phyloP scores from a whole-genome alignment of 495 filamentous ascomycete genomes.

The Paragyromitra xinjiangensis region DNA sequence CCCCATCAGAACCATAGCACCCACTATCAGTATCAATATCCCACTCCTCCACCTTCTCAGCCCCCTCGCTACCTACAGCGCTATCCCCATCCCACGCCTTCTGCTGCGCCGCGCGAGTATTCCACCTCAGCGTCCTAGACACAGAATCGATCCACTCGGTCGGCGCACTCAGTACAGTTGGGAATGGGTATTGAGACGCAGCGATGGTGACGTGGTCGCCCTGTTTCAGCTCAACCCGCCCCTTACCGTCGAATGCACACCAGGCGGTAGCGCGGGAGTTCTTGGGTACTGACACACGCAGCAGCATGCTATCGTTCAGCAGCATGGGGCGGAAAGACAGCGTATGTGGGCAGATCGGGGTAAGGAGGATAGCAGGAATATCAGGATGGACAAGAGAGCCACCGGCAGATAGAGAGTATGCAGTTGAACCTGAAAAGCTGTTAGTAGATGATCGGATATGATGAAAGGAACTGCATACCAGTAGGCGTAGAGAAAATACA shows the following conservation, averaged over 20 bases:
- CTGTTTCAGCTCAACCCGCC: conserved; percentile 82
- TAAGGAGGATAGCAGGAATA: conserved; percentile 95
- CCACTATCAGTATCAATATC: conserved; percentile 59
- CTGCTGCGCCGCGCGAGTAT: conserved; percentile 81
- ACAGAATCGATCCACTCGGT: conserved; percentile 95
- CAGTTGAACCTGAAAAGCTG: conserved; percentile 75
- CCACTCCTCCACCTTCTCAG: conserved; percentile 65
- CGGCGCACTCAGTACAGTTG: conserved; percentile 77
- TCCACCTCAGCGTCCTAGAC: conserved; percentile 90
- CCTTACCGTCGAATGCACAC: conserved; percentile 96
- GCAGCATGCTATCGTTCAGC: conserved; percentile 90
- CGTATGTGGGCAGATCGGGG: conserved; percentile 94
- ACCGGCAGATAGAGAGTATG: conserved; percentile 96
- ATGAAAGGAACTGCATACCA: conserved; percentile 69
- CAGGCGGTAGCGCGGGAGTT: conserved; percentile 87
- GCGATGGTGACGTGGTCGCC: conserved; percentile 97
- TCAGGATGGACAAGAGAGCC: conserved; percentile 96
- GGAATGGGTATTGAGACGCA: conserved; percentile 91
- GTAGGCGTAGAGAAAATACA: conserved; percentile 75
- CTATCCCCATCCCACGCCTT: conserved; percentile 60
- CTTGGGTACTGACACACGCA: conserved; percentile 91
- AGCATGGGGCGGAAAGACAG: conserved; percentile 96
- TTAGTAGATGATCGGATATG: conserved; percentile 66
- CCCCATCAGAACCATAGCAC: conserved; percentile 54
- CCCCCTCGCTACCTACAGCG: conserved; percentile 49